Percentiles rank a stretch among this genome's conserved stretches.
Evolutionary conservation across 345 rosid genomes (phyloP).

Genomic region (Salix viminalis): DNA sequence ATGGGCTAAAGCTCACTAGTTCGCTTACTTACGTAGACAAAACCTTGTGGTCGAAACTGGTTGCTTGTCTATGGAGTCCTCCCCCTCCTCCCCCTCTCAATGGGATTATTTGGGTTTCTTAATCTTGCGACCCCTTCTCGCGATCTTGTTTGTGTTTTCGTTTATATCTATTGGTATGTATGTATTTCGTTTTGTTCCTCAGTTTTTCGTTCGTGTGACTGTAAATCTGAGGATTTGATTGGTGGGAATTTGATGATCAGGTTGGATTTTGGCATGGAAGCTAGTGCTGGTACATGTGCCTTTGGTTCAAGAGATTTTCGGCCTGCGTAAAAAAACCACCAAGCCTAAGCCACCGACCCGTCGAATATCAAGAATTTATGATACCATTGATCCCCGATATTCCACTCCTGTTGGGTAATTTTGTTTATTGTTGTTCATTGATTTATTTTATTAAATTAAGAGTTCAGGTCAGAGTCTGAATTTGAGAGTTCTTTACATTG

Average conservation of each 20-base stretch:
- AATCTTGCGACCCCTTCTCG: conserved; percentile 11
- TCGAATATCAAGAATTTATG: conserved; percentile 52
- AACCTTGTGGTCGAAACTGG: background rate
- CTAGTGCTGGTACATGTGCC: conserved; percentile 81
- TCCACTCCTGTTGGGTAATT: conserved; percentile 2
- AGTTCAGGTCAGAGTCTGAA: background rate
- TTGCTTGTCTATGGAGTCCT: background rate
- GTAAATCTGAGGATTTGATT: background rate
- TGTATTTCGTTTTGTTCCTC: background rate
- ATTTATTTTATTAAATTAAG: background rate
- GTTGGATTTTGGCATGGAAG: conserved; percentile 92
- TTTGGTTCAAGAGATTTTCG: conserved; percentile 77
- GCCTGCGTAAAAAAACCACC: conserved; percentile 49
- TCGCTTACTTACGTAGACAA: background rate
- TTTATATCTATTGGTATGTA: conserved; percentile 14
- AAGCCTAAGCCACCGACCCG: conserved; percentile 48
- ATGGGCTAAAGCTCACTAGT: background rate
- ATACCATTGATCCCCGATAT: conserved; percentile 5
- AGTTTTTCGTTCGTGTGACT: background rate
- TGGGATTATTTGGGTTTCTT: conserved; percentile 14
- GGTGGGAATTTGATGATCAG: conserved; percentile 24
- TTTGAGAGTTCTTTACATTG: background rate
- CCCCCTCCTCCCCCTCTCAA: background rate
- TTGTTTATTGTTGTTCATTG: background rate
- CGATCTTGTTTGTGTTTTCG: conserved; percentile 2